Base-by-base conservation (phyloP, 345 rosid genomes). In the Theobroma cacao region DNA sequence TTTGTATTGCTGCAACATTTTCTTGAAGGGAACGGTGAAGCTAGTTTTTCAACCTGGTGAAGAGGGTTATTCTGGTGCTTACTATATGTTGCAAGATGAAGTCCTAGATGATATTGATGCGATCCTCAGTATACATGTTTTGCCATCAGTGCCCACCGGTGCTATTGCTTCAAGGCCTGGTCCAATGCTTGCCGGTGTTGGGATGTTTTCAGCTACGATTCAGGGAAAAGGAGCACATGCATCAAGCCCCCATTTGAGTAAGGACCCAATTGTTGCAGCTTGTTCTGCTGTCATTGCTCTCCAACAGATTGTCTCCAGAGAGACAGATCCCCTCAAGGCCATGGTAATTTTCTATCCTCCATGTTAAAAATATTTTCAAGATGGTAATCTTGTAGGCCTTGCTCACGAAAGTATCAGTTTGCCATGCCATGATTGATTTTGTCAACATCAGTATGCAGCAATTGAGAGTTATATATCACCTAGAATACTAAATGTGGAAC, bases 41-140 rank as follows among this genome's bases (percentile, higher is more conserved):
- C 90, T 91, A 52, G 92, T 93, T 68, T 93, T 90, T 86, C 97
- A 93, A 85, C 94, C 97, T 17, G 95, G 91, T 0, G 95, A 93
- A 80, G 95, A 93, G 79, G 93, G 95, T 28, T 79, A 87, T 76
- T 84, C 86, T 0, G 93, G 95, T 77, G 95, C 94, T 38, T 85
- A 88, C 82, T 86, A 90, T 69, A 91, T 93, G 95, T 71, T 89
- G 59, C 82, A 87, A 84, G 91, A 91, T 36, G 87, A 81, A 5
- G 82, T 83, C 78, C 85, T 93, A 22, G 88, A 90, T 28, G 88
- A 93, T 60, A 72, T 91, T 12, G 69, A 84, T 63, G 93, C 90
- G 28, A 85, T 93, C 75, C 84, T 91, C 7, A 83, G 89, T 48
- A 45, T 90, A 45, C 95, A 93, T 53, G 89, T 93, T 58, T 56